Conservation (phyloP, 768 basidiomycete genomes). For the Naganishia friedmannii region DNA sequence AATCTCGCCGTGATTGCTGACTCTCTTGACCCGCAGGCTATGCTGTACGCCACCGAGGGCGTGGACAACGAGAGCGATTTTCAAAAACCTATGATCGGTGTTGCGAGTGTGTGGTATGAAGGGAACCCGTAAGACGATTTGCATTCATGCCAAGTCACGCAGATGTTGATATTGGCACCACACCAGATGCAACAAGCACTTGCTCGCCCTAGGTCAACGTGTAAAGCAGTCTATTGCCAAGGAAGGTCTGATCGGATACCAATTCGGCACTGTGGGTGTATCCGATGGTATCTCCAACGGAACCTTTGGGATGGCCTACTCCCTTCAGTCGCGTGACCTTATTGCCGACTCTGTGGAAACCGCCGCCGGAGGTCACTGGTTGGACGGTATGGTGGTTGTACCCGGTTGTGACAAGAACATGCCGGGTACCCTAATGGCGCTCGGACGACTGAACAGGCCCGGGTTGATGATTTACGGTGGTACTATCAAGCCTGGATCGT, state of each 20-base stretch:
- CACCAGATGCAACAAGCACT: slow-evolving; percentile 85
- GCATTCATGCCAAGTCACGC: background rate
- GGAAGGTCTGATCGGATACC: slow-evolving; percentile 81
- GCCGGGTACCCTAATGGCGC: slow-evolving; percentile 98
- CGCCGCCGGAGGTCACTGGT: slow-evolving; percentile 92
- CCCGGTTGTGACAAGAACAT: slow-evolving; percentile 99
- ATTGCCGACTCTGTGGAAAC: slow-evolving; percentile 98
- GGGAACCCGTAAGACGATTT: slow-evolving; percentile 80
- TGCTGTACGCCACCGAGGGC: slow-evolving; percentile 98
- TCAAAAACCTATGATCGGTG: slow-evolving; percentile 93
- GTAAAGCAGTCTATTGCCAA: slow-evolving; percentile 73
- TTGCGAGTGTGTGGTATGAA: slow-evolving; percentile 98
- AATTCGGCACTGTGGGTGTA: slow-evolving; percentile 95
- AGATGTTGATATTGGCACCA: background rate
- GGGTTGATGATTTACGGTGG: slow-evolving; percentile 98
- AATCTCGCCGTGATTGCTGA: slow-evolving; percentile 46
- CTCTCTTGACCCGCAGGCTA: slow-evolving; percentile 59
- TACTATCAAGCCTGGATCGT: slow-evolving; percentile 77
- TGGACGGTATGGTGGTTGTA: slow-evolving; percentile 94
- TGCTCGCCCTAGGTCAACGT: slow-evolving; percentile 80
- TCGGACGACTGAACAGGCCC: slow-evolving; percentile 91
- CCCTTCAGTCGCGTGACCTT: slow-evolving; percentile 93
- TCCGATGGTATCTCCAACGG: slow-evolving; percentile 99
- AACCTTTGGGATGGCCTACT: slow-evolving; percentile 70
- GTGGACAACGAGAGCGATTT: slow-evolving; percentile 77